Conservation (phyloP, 208 protist genomes). For the Sergeia podlipaevii region DNA sequence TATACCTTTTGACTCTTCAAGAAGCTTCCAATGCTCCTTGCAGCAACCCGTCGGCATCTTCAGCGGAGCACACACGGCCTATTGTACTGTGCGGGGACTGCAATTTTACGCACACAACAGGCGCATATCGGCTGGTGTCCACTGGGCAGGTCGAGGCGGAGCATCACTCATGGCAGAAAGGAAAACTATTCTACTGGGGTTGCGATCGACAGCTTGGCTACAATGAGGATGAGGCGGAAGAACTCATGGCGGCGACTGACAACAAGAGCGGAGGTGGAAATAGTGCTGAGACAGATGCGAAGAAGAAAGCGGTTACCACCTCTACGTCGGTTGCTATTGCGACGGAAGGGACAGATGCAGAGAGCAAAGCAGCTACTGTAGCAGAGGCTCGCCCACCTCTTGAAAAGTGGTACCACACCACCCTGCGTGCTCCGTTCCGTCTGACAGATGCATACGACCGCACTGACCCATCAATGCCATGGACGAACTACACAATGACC, state of each 20-base stretch:
- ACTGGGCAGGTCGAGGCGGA: slow-evolving; percentile 53
- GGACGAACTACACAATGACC: slow-evolving; percentile 88
- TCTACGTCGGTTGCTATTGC: neutral
- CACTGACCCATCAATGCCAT: slow-evolving; percentile 53
- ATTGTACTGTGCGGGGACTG: slow-evolving; percentile 85
- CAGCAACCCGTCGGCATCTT: neutral
- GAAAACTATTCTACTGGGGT: slow-evolving; percentile 81
- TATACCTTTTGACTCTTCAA: slow-evolving; percentile 19
- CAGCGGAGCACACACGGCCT: neutral
- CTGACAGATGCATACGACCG: slow-evolving; percentile 60
- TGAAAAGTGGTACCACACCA: slow-evolving; percentile 31
- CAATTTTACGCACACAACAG: slow-evolving; percentile 85
- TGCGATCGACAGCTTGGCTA: slow-evolving; percentile 68
- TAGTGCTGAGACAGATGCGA: slow-evolving; percentile 7
- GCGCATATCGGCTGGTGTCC: slow-evolving; percentile 76
- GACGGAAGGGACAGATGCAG: slow-evolving; percentile 12
- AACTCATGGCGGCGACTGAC: slow-evolving; percentile 3
- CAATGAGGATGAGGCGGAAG: slow-evolving; percentile 31
- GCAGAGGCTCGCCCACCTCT: slow-evolving; percentile 18
- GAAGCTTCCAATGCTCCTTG: neutral
- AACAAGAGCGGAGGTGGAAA: slow-evolving; percentile 5
- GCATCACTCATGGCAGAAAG: slow-evolving; percentile 84
- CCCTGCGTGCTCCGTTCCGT: slow-evolving; percentile 31
- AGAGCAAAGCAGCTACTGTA: slow-evolving; percentile 8
- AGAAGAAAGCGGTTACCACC: slow-evolving; percentile 9